Evolutionary conservation across 495 filamentous ascomycete genomes (phyloP), one percentile per base, ranked within the genome.

Genomic region (Penicillium lividum): DNA sequence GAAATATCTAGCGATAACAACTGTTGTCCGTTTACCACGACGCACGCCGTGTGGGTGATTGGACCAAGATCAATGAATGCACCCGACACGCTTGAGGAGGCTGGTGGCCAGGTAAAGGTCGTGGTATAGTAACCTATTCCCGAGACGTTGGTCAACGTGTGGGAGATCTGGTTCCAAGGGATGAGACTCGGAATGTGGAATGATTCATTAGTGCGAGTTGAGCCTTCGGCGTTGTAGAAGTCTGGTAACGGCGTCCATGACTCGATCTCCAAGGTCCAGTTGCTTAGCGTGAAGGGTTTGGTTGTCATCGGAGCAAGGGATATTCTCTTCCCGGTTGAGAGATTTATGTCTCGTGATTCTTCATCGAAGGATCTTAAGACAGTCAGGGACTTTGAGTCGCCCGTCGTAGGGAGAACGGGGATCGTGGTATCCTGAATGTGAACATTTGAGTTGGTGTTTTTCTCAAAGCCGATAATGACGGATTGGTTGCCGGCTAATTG

Each of bases 111-210:
- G 7, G 42, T 56, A 33, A 84, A 71, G 1, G 66, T 64, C 1
- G 63, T 67, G 1, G 74, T 68, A 65, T 86, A 89, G 28, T 89
- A 77, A 0, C 79, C 83, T 3, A 81, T 73, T 0, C 85, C 86
- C 56, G 87, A 88, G 7, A 87, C 72, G 59, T 90, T 89, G 56
- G 77, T 82, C 2, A 82, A 70, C 61, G 79, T 77, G n/a, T 22
- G 10, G 27, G 86, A 84, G 16, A 90, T 76, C 4, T 71, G 48
- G 0, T 61, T 65, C 78, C 78, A 81, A 0, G 77, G 70, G 5
- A 72, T 33, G 0, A 79, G 66, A 3, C 57, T 51, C 15, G 56
- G 8, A 8, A 77, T 56, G 1, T 65, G 59, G 51, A 72, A 66
- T 10, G 73, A 68, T 11, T 67, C 69, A 52, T 72, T 77, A 58